These are phyloP conservation scores for Peronospora destructor DNA, from an alignment of 352 stramenopile species.

Conservation along the genomic window DNA sequence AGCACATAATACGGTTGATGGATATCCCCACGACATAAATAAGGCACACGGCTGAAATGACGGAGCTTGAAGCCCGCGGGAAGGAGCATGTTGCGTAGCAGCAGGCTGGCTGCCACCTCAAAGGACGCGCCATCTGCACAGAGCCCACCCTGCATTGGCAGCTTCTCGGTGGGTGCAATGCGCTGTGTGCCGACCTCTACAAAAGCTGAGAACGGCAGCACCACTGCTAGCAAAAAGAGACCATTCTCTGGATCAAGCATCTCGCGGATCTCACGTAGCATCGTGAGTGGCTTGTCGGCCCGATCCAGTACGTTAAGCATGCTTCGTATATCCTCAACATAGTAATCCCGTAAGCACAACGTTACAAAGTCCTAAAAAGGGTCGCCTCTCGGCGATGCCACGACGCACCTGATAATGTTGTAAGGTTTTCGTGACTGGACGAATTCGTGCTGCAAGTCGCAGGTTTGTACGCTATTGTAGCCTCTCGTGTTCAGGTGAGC, in stretches of 20 bases:
- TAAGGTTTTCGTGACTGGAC: conserved; percentile 63
- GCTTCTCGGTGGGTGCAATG: conserved; percentile 45
- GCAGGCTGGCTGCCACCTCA: conserved; percentile 48
- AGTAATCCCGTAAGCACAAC: conserved; percentile 14
- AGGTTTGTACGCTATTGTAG: conserved; percentile 73
- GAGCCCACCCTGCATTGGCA: conserved; percentile 63
- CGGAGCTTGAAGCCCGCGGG: conserved; percentile 73
- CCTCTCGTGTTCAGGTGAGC: conserved; percentile 62
- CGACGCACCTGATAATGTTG: conserved; percentile 69
- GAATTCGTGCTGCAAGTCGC: conserved; percentile 58
- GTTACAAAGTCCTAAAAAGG: conserved; percentile 23
- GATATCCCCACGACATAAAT: conserved; percentile 73
- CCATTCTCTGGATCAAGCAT: conserved; percentile 69
- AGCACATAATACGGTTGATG: conserved; percentile 80
- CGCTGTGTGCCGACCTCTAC: conserved; percentile 72
- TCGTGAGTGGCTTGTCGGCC: conserved; percentile 70
- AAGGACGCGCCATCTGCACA: conserved; percentile 58
- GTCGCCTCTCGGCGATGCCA: conserved; percentile 1
- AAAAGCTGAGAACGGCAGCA: conserved; percentile 76
- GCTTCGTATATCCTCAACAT: conserved; percentile 24
- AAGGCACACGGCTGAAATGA: conserved; percentile 75
- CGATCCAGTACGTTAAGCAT: conserved; percentile 81
- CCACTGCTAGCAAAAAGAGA: conserved; percentile 69
- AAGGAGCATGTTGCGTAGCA: conserved; percentile 59
- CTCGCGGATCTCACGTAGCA: conserved; percentile 65